phyloP scores from a whole-genome alignment of 148 eudicot species.

The Hydrangea macrophylla region DNA sequence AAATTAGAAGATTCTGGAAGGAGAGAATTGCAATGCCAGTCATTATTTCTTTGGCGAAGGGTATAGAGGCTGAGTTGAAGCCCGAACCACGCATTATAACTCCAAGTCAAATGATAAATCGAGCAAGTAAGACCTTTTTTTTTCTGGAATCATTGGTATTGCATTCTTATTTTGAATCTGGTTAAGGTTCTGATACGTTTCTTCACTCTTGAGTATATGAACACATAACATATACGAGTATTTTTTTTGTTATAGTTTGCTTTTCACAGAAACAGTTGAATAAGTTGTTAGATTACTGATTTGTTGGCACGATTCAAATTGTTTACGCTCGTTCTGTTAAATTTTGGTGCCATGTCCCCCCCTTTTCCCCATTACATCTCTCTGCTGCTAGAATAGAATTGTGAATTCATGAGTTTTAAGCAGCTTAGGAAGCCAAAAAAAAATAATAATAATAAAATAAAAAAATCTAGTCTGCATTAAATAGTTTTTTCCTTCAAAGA shows the following conservation, averaged over 20 bases:
- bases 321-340: background rate
- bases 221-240: background rate
- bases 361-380: too few species aligned
- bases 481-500: too few species aligned
- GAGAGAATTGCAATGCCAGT: constrained; percentile 62
- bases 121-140: constrained; percentile 54
- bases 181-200: too few species aligned
- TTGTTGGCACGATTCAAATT: background rate
- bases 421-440: too few species aligned
- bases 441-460: too few species aligned
- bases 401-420: too few species aligned
- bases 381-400: too few species aligned
- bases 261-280: background rate
- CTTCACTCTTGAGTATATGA: too few species aligned
- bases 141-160: background rate
- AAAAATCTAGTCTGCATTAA: too few species aligned
- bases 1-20: constrained; percentile 82
- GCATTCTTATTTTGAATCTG: background rate
- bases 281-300: background rate
- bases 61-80: constrained; percentile 80
- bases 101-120: constrained; percentile 81
- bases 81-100: constrained; percentile 76
- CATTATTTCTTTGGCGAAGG: constrained; percentile 77
- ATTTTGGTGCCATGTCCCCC: too few species aligned
- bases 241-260: background rate